A percentile compares a stretch with the other conserved stretches of the same genome.
These are phyloP conservation scores for Paraleonurus japonicus DNA, from an alignment of 257 asterid genomes.

Conservation along the genomic window DNA sequence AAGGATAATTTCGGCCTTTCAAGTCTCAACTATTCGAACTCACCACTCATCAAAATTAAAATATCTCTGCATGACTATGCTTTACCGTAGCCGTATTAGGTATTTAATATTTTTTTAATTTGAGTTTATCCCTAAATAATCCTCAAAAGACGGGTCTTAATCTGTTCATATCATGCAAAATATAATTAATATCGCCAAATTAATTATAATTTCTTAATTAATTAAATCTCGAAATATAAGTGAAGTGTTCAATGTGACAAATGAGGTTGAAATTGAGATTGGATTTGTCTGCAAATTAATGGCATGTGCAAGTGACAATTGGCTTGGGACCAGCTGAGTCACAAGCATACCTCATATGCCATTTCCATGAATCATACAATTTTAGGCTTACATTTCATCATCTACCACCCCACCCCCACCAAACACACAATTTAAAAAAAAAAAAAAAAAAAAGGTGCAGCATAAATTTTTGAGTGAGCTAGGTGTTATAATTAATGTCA, in stretches of 20 bases:
- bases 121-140: too few relatives aligned
- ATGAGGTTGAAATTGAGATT: conserved; percentile 25
- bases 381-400: background rate
- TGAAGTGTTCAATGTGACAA: conserved; percentile 5
- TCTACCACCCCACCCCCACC: background rate
- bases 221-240: background rate
- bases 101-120: too few relatives aligned
- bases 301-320: conserved; percentile 53
- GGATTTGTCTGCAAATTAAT: conserved; percentile 26
- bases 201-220: too few relatives aligned
- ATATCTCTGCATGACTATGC: too few relatives aligned
- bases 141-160: too few relatives aligned
- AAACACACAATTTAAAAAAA: background rate
- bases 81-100: too few relatives aligned
- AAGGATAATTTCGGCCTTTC: too few relatives aligned
- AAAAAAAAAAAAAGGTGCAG: too few relatives aligned
- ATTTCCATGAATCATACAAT: background rate
- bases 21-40: too few relatives aligned
- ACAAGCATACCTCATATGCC: conserved; percentile 26
- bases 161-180: too few relatives aligned
- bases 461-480: background rate
- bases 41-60: too few relatives aligned
- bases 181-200: too few relatives aligned
- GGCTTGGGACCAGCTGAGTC: conserved; percentile 54
- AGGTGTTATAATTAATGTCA: background rate